A percentile compares a stretch with the other conserved stretches of the same genome.
These are phyloP conservation scores for Cladophialophora bantiana DNA, from an alignment of 2,329 filamentous ascomycete genomes.

Conservation along the genomic window DNA sequence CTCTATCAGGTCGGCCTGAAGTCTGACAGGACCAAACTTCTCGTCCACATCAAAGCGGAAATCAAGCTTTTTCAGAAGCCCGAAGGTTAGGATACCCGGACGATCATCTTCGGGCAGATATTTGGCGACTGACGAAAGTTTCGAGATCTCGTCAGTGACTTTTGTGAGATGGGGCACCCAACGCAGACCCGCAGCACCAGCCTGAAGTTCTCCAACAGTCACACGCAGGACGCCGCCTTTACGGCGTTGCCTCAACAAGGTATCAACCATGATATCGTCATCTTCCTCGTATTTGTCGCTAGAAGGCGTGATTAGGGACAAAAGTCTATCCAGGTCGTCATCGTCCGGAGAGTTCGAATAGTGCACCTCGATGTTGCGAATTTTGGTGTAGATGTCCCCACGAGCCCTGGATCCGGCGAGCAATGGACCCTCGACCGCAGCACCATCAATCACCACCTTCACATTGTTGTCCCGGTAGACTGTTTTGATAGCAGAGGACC, in stretches of 20 bases:
- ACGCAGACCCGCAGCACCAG: slow-evolving; percentile 67
- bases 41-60: slow-evolving; percentile 69
- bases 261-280: slow-evolving; percentile 94
- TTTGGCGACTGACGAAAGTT: slow-evolving; percentile 86
- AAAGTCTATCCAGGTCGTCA: slow-evolving; percentile 77
- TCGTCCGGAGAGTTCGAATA: slow-evolving; percentile 77
- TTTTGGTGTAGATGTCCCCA: slow-evolving; percentile 67
- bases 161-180: slow-evolving; percentile 72
- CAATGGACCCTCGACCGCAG: slow-evolving; percentile 75
- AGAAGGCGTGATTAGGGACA: slow-evolving; percentile 88
- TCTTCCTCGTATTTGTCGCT: slow-evolving; percentile 88
- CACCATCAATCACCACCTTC: slow-evolving; percentile 74
- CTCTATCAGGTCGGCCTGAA: slow-evolving; percentile 69
- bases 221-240: slow-evolving; percentile 84
- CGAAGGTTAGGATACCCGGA: slow-evolving; percentile 81
- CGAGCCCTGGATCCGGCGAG: slow-evolving; percentile 50
- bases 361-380: slow-evolving; percentile 73
- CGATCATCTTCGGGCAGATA: slow-evolving; percentile 96
- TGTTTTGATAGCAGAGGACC: slow-evolving; percentile 82
- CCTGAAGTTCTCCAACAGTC: slow-evolving; percentile 69
- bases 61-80: slow-evolving; percentile 69
- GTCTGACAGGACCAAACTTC: slow-evolving; percentile 69
- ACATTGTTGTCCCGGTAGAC: slow-evolving; percentile 76
- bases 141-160: slow-evolving; percentile 79
- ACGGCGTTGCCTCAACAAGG: slow-evolving; percentile 80